These are phyloP conservation scores for Betula pendula DNA, from an alignment of 306 rosid species.

Conservation along the genomic window DNA sequence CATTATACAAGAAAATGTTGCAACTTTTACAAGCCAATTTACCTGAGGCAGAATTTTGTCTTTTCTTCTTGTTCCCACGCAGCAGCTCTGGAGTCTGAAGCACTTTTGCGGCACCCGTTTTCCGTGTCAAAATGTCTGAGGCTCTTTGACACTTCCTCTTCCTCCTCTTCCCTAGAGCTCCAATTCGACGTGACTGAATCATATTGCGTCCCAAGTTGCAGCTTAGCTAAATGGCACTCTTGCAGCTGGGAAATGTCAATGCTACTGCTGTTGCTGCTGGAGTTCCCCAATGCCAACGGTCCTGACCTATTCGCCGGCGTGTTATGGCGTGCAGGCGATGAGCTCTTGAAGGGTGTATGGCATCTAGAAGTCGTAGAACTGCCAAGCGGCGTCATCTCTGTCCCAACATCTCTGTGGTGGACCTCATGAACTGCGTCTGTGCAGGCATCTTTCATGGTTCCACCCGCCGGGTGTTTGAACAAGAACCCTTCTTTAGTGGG, in stretches of 20 bases:
- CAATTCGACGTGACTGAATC: slow-evolving; percentile 73
- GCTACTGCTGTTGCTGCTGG: slow-evolving; percentile 35
- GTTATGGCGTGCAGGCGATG: slow-evolving; percentile 89
- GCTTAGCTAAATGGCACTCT: slow-evolving; percentile 81
- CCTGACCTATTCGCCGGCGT: slow-evolving; percentile 91
- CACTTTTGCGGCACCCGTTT: slow-evolving; percentile 49
- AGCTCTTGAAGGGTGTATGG: slow-evolving; percentile 76
- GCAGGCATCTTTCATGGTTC: slow-evolving; percentile 53
- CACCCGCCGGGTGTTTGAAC: slow-evolving; percentile 55
- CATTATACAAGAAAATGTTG: slow-evolving; percentile 8
- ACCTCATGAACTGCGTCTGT: slow-evolving; percentile 52
- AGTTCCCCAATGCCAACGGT: slow-evolving; percentile 51
- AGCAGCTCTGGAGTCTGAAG: slow-evolving; percentile 67
- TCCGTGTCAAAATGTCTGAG: slow-evolving; percentile 71
- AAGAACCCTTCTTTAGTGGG: slow-evolving; percentile 70
- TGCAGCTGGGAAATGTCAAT: slow-evolving; percentile 70
- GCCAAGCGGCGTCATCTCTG: slow-evolving; percentile 97
- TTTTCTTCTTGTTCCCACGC: slow-evolving; percentile 90
- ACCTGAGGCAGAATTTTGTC: slow-evolving; percentile 82
- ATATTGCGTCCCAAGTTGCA: slow-evolving; percentile 70
- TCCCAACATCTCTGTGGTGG: slow-evolving; percentile 78
- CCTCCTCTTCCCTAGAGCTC: slow-evolving; percentile 97
- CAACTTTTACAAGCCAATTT: slow-evolving; percentile 21
- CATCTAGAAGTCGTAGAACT: slow-evolving; percentile 95
- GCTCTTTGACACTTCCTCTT: slow-evolving; percentile 90